These are phyloP conservation scores for Bothriochloa decipiens DNA, from an alignment of 176 grass and related monocot species.

Conservation along the genomic window DNA sequence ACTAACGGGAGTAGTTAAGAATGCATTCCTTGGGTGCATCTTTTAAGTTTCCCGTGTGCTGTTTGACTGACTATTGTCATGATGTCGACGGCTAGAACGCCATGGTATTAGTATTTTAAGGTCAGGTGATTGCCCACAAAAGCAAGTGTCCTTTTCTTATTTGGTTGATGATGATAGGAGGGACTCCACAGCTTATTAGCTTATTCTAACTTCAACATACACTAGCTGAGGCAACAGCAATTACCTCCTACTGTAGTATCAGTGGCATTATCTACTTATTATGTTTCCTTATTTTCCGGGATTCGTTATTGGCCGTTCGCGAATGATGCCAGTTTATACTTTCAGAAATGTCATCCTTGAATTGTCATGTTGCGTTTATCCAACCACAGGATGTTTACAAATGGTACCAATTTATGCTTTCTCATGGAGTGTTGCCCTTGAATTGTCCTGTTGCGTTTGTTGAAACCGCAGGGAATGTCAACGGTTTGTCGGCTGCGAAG, in stretches of 20 bases:
- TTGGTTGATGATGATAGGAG: conserved; percentile 18
- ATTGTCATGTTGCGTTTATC: conserved; percentile 6
- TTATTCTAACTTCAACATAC: conserved; percentile 23
- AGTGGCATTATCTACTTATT: background rate
- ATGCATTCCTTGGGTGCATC: conserved; percentile 4
- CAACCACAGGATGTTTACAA: background rate
- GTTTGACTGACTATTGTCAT: conserved; percentile 26
- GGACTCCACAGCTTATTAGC: conserved; percentile 7
- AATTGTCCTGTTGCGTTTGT: conserved; percentile 1
- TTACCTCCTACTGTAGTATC: background rate
- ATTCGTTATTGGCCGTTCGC: background rate
- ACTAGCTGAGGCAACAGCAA: conserved; percentile 10
- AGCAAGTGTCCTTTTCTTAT: conserved; percentile 29
- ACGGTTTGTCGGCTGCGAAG: background rate
- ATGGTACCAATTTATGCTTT: conserved; percentile 29
- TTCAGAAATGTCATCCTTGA: background rate
- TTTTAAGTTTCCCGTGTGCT: conserved; percentile 24
- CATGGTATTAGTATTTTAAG: background rate
- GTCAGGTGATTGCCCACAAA: conserved; percentile 41
- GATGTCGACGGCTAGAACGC: conserved; percentile 19
- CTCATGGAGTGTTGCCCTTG: background rate
- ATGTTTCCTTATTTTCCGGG: background rate
- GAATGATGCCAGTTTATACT: conserved; percentile 9
- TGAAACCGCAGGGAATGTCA: background rate
- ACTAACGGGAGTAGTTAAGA: background rate